Conservation (phyloP, 2,329 filamentous ascomycete genomes). For the Akanthomyces dipterigenus region DNA sequence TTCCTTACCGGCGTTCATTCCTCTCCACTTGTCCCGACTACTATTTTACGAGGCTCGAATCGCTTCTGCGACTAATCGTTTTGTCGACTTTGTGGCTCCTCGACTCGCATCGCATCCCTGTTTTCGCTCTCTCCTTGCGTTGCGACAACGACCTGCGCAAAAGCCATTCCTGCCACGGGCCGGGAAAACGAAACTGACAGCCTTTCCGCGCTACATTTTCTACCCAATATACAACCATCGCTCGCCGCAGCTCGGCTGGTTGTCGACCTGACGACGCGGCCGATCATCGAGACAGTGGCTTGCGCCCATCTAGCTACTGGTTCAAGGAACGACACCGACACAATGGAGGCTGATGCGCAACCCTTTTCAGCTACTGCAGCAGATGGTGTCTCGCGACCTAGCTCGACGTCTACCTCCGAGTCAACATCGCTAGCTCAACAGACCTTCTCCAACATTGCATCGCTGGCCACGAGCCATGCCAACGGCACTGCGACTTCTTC, state of each 20-base stretch:
- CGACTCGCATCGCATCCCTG: background rate
- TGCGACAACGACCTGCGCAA: background rate
- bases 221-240: background rate
- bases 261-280: background rate
- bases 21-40: background rate
- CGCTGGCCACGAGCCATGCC: conserved; percentile 32
- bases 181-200: background rate
- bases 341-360: conserved; percentile 42
- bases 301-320: background rate
- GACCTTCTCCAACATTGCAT: conserved; percentile 36
- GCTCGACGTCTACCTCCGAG: conserved; percentile 41
- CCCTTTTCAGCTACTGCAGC: conserved; percentile 31
- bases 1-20: background rate
- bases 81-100: background rate
- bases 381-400: conserved; percentile 44
- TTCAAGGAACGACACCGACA: background rate
- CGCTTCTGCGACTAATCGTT: background rate
- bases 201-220: background rate
- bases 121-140: background rate
- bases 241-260: background rate
- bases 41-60: background rate
- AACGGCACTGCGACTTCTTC: conserved; percentile 32
- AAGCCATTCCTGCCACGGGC: background rate
- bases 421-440: conserved; percentile 34
- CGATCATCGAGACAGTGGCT: background rate